A percentile compares a stretch with the other conserved stretches of the same genome.
Conservation (phyloP, 148 eudicot genomes). For the Talinum fruticosum region DNA sequence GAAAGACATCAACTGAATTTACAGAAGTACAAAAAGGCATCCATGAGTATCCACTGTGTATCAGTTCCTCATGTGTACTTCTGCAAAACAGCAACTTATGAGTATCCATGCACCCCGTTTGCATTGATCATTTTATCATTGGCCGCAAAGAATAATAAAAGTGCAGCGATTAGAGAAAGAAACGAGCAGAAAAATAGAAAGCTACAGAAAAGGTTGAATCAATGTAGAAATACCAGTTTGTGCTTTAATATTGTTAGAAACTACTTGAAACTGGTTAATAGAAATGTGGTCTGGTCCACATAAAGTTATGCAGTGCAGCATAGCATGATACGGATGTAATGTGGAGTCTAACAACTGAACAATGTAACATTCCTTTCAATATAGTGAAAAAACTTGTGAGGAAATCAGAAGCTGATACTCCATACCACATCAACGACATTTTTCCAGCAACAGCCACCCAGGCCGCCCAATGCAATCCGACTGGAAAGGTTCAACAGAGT, state of each 20-base stretch:
- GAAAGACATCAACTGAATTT: too few relatives aligned
- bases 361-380: too few relatives aligned
- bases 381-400: too few relatives aligned
- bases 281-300: background rate
- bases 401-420: too few relatives aligned
- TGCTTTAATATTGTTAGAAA: background rate
- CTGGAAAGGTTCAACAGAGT: background rate
- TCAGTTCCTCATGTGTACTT: background rate
- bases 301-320: background rate
- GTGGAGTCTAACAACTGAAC: too few relatives aligned
- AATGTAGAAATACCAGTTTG: background rate
- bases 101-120: background rate
- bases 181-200: background rate
- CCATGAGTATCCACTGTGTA: background rate
- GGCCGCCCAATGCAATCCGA: background rate
- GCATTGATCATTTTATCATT: slow-evolving; percentile 13
- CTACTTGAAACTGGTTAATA: background rate
- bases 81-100: background rate
- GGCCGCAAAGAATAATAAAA: slow-evolving; percentile 22
- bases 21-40: background rate
- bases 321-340: background rate
- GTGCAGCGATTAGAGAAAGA: background rate
- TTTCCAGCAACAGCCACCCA: background rate
- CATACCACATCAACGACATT: too few relatives aligned
- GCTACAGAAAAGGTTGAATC: background rate